phyloP scores from a whole-genome alignment of 768 basidiomycete species.

The Boletellus ananas region DNA sequence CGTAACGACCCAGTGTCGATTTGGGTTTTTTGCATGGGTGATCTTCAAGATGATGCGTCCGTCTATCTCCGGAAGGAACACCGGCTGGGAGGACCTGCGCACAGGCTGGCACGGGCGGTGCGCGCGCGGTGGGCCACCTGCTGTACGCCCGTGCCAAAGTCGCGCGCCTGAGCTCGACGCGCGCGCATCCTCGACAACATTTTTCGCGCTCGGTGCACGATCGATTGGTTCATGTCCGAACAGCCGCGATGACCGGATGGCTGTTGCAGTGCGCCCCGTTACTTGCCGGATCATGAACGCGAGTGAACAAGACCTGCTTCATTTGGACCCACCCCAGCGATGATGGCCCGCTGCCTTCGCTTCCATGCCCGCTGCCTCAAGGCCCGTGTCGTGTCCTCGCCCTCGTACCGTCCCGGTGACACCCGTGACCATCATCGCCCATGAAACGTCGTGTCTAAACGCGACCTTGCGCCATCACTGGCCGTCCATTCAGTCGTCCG shows the following conservation, averaged over 20 bases:
- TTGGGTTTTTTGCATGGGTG: slow-evolving; percentile 32
- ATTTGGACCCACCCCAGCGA: slow-evolving; percentile 10
- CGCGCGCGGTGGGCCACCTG: not conserved
- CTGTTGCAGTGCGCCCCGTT: slow-evolving; percentile 20
- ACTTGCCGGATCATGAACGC: slow-evolving; percentile 29
- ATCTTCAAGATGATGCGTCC: slow-evolving; percentile 31
- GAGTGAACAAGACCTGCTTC: slow-evolving; percentile 7
- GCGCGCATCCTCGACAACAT: slow-evolving; percentile 12
- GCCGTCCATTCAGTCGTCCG: slow-evolving; percentile 27
- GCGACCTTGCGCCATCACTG: slow-evolving; percentile 21
- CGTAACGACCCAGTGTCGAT: slow-evolving; percentile 27
- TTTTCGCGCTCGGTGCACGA: slow-evolving; percentile 20
- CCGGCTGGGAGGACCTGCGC: not conserved
- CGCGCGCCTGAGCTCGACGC: not conserved
- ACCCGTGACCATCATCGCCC: slow-evolving; percentile 25
- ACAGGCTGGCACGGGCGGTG: no score
- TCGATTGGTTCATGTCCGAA: slow-evolving; percentile 32
- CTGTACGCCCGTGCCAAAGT: not conserved
- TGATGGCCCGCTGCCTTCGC: slow-evolving; percentile 23
- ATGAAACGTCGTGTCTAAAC: slow-evolving; percentile 23
- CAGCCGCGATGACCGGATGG: slow-evolving; percentile 28
- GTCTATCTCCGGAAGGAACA: slow-evolving; percentile 29
- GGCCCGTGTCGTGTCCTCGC: slow-evolving; percentile 14
- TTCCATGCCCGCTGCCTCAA: slow-evolving; percentile 24
- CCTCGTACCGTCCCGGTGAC: no score